A percentile compares a stretch with the other conserved stretches of the same genome.
Conservation (phyloP, 345 rosid species). For the Dovyalis caffra region DNA sequence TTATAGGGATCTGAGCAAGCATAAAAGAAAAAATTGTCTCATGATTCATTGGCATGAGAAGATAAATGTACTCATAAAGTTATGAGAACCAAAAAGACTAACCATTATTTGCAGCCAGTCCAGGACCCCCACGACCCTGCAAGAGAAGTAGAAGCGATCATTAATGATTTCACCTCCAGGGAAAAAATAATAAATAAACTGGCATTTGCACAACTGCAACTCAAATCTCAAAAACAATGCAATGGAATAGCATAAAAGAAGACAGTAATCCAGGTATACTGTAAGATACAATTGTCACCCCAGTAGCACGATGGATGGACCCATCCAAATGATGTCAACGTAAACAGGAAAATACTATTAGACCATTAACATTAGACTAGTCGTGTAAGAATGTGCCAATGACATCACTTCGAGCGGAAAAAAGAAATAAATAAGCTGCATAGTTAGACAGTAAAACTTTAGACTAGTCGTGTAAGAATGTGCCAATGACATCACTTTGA, state of each 20-base stretch:
- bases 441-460: no score
- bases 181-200: slow-evolving; percentile 5
- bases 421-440: no score
- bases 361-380: neutral
- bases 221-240: neutral
- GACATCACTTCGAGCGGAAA: neutral
- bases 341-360: neutral
- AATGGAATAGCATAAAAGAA: neutral
- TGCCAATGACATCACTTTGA: no score
- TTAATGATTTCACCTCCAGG: slow-evolving; percentile 1
- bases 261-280: neutral
- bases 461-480: no score
- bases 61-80: neutral
- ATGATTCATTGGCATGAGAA: slow-evolving; percentile 1
- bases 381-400: neutral
- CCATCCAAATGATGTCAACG: neutral
- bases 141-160: slow-evolving; percentile 24
- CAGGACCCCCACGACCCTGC: slow-evolving; percentile 96
- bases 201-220: neutral
- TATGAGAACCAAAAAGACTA: slow-evolving; percentile 27
- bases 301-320: neutral
- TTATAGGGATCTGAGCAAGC: slow-evolving; percentile 52
- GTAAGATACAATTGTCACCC: neutral
- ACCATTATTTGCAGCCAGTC: slow-evolving; percentile 56
- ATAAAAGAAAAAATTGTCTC: slow-evolving; percentile 4